A percentile compares a stretch with the other conserved stretches of the same genome.
These are phyloP conservation scores for Sordariomycetes sp. DNA, from an alignment of 2,329 filamentous ascomycete genomes.

Conservation along the genomic window DNA sequence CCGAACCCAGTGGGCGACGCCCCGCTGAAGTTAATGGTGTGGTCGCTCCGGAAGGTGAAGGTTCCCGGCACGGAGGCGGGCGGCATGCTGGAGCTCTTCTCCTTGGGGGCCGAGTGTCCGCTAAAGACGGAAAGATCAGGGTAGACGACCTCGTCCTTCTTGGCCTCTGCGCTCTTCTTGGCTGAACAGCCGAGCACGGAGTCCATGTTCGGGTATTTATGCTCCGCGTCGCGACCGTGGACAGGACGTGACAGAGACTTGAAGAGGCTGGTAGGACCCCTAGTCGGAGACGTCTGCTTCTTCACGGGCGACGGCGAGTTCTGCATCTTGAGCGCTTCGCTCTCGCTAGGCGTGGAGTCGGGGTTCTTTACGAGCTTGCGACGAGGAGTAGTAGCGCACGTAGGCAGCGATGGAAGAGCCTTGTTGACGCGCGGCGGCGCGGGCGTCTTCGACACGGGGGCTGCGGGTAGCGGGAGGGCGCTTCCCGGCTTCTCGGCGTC, in stretches of 20 bases:
- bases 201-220: slow-evolving; percentile 17
- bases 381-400: slow-evolving; percentile 52
- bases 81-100: slow-evolving; percentile 11
- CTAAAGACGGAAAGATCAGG: slow-evolving; percentile 35
- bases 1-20: slow-evolving; percentile 39
- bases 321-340: slow-evolving; percentile 21
- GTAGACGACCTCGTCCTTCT: slow-evolving; percentile 26
- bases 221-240: not conserved
- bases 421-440: slow-evolving; percentile 31
- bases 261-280: slow-evolving; percentile 34
- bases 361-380: slow-evolving; percentile 56
- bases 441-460: slow-evolving; percentile 29
- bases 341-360: slow-evolving; percentile 36
- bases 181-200: slow-evolving; percentile 10
- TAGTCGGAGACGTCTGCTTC: too few species aligned
- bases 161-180: slow-evolving; percentile 3
- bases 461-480: slow-evolving; percentile 24
- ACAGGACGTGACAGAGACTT: slow-evolving; percentile 22
- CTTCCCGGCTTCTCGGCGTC: slow-evolving; percentile 25
- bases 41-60: slow-evolving; percentile 54
- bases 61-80: slow-evolving; percentile 35
- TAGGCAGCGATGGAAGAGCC: slow-evolving; percentile 32
- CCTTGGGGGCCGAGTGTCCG: slow-evolving; percentile 12
- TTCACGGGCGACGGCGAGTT: slow-evolving; percentile 43
- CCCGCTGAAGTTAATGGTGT: slow-evolving; percentile 45